phyloP scores from a whole-genome alignment of 169 alveolate genomes.

The Eimeria tenella region DNA sequence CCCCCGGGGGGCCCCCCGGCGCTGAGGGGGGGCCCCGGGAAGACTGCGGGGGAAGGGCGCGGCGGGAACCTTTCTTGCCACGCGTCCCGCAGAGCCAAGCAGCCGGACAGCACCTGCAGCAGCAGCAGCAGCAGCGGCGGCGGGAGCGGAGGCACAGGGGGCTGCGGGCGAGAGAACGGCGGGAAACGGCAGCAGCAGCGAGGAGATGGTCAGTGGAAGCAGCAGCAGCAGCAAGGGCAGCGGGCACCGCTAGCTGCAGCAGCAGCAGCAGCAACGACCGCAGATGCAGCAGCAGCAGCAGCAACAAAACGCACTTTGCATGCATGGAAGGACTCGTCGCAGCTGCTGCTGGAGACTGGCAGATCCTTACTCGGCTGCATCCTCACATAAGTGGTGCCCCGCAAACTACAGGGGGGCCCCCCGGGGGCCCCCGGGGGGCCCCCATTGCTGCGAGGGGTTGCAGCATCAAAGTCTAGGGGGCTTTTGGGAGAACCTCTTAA shows the following conservation, averaged over 20 bases:
- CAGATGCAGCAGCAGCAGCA: too few species aligned
- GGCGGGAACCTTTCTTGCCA: not conserved
- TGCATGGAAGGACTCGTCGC: constrained; percentile 49
- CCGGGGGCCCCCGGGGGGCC: not conserved
- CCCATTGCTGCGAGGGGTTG: not conserved
- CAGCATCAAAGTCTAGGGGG: not conserved
- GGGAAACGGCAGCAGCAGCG: not conserved
- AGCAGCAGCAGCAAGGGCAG: not conserved
- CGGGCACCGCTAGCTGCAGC: not conserved
- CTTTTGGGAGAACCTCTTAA: not conserved
- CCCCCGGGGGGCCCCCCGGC: not conserved
- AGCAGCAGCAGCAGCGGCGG: not conserved
- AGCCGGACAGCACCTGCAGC: not conserved
- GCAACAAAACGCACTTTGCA: not conserved
- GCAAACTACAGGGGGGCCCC: not conserved
- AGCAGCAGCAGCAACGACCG: not conserved
- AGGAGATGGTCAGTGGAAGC: not conserved
- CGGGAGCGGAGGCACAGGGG: too few species aligned
- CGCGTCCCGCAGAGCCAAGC: not conserved
- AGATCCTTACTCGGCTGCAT: constrained; percentile 64
- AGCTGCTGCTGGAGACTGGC: constrained; percentile 17
- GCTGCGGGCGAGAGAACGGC: not conserved
- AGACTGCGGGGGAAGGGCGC: not conserved
- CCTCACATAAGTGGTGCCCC: constrained; percentile 37
- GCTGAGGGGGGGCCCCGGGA: not conserved